Base-by-base conservation (phyloP, 306 rosid species). In the Adenanthera pavonina region DNA sequence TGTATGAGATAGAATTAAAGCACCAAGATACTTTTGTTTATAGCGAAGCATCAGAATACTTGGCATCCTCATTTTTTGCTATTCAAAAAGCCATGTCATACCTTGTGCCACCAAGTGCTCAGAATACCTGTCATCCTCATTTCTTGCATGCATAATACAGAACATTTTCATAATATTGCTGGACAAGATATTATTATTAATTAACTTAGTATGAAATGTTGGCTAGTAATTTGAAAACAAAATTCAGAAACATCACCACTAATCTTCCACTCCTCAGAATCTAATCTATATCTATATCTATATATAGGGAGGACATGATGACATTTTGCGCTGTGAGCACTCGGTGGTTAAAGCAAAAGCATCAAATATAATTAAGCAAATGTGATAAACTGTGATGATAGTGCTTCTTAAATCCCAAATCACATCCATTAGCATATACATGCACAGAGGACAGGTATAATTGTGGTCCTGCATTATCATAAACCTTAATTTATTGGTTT, bases 91-190 rank as follows among this genome's bases (percentile, higher is more conserved):
- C n/a, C 17, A 82, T 47, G 72, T 70, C 35, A 16, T 88, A 92
- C 98, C 98, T 91, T 85, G 84, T 13, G 79, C 82, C 7, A 81
- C 81, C 61, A 86, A 25, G 30, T 25, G 30, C 30, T 25, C 30
- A 25, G 30, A 25, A 25, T 25, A 25, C 30, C 30, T 25, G 30
- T 25, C 30, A 25, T 25, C 30, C 0, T 25, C 30, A 25, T 25
- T 25, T 25, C 30, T 25, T 25, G 30, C 30, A 25, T 25, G 30
- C 30, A 25, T 25, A 25, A 25, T 25, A 1, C 30, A 25, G 30
- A 25, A 25, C 30, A 25, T 25, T 25, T 25, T 25, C 30, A 25
- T 25, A 25, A 25, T 25, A 25, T 25, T 25, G 30, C 30, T 25
- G 30, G 30, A 25, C 30, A 25, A 25, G 30, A 25, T 25, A 25